A percentile compares a stretch with the other conserved stretches of the same genome.
phyloP scores from a whole-genome alignment of 164 flowering plant species.

The Dillenia turbinata region DNA sequence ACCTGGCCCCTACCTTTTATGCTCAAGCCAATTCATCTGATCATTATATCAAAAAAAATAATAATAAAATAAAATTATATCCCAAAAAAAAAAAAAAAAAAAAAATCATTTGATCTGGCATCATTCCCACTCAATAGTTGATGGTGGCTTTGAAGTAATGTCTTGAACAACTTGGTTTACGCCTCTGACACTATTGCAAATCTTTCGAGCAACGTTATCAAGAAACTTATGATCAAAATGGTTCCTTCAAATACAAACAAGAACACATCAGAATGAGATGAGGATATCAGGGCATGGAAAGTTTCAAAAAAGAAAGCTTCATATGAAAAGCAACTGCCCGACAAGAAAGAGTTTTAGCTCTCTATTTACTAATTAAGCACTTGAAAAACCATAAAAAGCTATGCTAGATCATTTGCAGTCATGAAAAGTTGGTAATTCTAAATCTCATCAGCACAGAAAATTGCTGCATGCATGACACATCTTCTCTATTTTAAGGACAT shows the following conservation, averaged over 20 bases:
- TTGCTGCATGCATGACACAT: too few species aligned
- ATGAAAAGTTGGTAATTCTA: too few species aligned
- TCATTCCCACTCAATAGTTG: conserved; percentile 93
- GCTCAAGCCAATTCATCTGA: background rate
- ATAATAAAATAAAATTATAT: too few species aligned
- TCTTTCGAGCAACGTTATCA: conserved; percentile 69
- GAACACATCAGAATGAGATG: too few species aligned
- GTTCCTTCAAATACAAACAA: conserved; percentile 46
- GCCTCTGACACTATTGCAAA: conserved; percentile 83
- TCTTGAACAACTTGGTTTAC: conserved; percentile 86
- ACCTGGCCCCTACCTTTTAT: too few species aligned
- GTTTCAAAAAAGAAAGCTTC: background rate
- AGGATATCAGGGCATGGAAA: background rate
- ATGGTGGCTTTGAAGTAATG: conserved; percentile 96
- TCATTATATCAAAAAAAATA: background rate
- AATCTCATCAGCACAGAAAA: too few species aligned
- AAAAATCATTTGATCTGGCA: background rate
- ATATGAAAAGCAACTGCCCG: background rate
- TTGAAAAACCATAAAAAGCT: too few species aligned
- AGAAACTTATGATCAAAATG: conserved; percentile 84
- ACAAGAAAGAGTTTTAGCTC: too few species aligned
- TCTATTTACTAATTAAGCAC: too few species aligned
- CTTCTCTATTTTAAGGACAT: too few species aligned
- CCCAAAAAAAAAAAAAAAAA: too few species aligned
- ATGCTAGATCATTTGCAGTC: too few species aligned